Base-by-base conservation (phyloP, 352 stramenopile species). In the Phytophthora foliorum region DNA sequence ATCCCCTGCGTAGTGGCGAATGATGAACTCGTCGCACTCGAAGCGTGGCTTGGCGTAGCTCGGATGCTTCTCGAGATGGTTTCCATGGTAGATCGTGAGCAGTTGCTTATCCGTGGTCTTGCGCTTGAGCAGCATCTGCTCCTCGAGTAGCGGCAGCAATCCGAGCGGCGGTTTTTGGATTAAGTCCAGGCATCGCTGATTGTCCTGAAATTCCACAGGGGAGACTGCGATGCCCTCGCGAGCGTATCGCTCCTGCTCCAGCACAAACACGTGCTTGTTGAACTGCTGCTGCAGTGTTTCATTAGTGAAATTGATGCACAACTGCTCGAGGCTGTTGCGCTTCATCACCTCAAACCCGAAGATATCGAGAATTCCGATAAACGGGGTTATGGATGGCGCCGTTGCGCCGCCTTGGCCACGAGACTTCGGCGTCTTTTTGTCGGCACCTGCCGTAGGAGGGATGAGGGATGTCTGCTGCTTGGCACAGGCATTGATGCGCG, bases 251-350 rank as follows among this genome's bases (percentile, higher is more conserved):
- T 93, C 85, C 50, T 96, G 85, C 50, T 96, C 88, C 1, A 94
- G 62, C 38, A 94, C 86, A 49, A 96, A 96, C 8, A 94, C 85
- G 57, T 97, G 88, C 50, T 90, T 86, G 69, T 97, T 97, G 68
- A 97, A 97, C 53, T 95, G 90, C 60, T 95, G 88, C 58, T 97
- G 91, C 7, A 97, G 73, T 34, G 84, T 96, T 72, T 97, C 91
- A 72, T 97, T 97, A 24, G 89, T 94, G 58, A 96, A 97, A 62
- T 97, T 97, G 75, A 97, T 97, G 60, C 90, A 96, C 6, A 97
- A 67, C 53, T 97, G 91, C 70, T 97, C 91, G 11, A 97, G 76
- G 36, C 82, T 95, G 75, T 97, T 97, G 41, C 75, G 80, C 52
- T 88, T 73, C 86, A 97, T 94, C 19, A 91, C 88, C 63, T 97